A percentile compares a stretch with the other conserved stretches of the same genome.
Evolutionary conservation across 495 filamentous ascomycete genomes (phyloP).

Genomic region (Trichoderma erinaceum): DNA sequence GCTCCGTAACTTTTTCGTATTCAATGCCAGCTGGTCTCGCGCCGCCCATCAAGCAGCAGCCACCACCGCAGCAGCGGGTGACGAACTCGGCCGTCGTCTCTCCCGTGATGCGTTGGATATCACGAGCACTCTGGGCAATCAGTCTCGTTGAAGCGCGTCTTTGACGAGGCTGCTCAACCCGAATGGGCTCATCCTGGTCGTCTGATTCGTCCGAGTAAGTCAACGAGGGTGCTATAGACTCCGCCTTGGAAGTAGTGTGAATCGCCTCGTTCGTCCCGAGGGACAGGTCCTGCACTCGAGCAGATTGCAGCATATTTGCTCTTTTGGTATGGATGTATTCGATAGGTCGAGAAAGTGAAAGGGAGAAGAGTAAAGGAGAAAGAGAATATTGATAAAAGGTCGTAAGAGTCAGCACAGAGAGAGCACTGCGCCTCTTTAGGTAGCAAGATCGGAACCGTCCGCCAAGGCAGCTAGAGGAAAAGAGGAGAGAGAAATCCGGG

Average conservation of each 20-base stretch:
- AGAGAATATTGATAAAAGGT: neutral
- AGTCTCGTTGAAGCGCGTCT: constrained; percentile 76
- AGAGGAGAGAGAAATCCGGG: no score
- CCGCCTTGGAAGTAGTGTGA: constrained; percentile 21
- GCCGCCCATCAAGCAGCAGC: constrained; percentile 73
- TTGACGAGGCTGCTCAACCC: constrained; percentile 33
- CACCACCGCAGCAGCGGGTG: constrained; percentile 83
- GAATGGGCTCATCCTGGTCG: constrained; percentile 28
- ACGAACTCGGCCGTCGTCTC: constrained; percentile 55
- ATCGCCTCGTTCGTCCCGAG: constrained; percentile 17
- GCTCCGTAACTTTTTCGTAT: constrained; percentile 56
- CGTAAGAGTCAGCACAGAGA: no score
- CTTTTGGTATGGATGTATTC: neutral
- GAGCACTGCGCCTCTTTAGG: no score
- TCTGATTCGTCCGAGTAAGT: constrained; percentile 33
- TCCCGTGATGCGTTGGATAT: constrained; percentile 65
- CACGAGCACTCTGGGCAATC: constrained; percentile 66
- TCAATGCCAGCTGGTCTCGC: constrained; percentile 39
- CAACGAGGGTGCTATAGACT: constrained; percentile 32
- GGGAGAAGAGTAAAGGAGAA: neutral
- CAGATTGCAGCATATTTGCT: constrained; percentile 7
- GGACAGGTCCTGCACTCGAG: constrained; percentile 11
- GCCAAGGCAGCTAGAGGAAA: no score
- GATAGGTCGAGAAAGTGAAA: neutral
- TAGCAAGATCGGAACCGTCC: no score